phyloP scores from a whole-genome alignment of 2,329 filamentous ascomycete genomes.

The Hortaea werneckii region DNA sequence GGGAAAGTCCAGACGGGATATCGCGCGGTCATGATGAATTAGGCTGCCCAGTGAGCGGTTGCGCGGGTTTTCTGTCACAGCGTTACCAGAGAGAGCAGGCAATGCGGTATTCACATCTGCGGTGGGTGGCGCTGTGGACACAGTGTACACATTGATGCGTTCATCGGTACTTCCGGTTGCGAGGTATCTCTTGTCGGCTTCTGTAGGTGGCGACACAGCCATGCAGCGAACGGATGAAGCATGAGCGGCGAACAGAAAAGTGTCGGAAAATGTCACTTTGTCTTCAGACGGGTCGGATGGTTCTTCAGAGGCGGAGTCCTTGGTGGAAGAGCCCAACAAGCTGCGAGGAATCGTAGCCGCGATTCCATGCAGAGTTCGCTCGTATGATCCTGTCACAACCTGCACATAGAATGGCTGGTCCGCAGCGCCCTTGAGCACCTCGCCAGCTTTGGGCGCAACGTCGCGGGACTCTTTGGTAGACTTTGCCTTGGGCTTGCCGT shows the following conservation, averaged over 20 bases:
- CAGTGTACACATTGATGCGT: conserved; percentile 84
- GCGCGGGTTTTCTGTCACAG: conserved; percentile 71
- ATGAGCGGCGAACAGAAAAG: conserved; percentile 93
- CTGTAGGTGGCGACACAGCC: conserved; percentile 60
- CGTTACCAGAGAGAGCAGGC: conserved; percentile 55
- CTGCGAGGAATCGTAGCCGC: conserved; percentile 56
- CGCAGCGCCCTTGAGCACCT: neutral
- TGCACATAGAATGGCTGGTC: conserved; percentile 54
- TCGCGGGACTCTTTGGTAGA: neutral
- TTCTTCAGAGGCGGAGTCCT: conserved; percentile 7
- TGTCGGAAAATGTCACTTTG: conserved; percentile 66
- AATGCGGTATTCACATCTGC: conserved; percentile 49
- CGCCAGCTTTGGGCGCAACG: neutral
- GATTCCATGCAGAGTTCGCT: conserved; percentile 82
- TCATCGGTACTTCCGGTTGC: conserved; percentile 90
- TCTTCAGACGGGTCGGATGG: conserved; percentile 10
- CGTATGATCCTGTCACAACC: conserved; percentile 87
- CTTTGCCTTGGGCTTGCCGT: neutral
- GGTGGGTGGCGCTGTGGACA: conserved; percentile 51
- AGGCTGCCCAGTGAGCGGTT: conserved; percentile 84
- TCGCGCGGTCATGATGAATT: conserved; percentile 72
- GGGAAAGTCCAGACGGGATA: conserved; percentile 73
- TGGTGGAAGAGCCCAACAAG: conserved; percentile 5
- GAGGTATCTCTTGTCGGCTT: conserved; percentile 68
- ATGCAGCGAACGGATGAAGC: conserved; percentile 81